Conservation (phyloP, 139 green algal genomes). For the Desmodesmus armatus region DNA sequence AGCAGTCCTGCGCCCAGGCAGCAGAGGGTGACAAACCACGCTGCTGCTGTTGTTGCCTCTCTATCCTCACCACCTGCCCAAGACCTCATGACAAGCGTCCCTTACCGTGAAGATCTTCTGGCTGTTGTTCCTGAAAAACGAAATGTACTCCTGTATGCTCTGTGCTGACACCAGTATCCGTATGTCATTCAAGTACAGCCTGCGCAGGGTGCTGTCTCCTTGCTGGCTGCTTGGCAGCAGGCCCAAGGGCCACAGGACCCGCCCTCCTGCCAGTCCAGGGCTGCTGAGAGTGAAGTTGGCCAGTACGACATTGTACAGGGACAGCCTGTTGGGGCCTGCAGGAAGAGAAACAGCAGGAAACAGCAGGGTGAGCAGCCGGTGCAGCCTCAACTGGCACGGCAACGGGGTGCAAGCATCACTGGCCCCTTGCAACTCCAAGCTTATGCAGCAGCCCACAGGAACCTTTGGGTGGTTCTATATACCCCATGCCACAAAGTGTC, state of each 20-base stretch:
- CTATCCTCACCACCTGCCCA: background rate
- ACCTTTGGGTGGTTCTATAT: too few relatives aligned
- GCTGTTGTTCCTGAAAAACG: background rate
- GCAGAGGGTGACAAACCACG: background rate
- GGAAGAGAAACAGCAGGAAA: background rate
- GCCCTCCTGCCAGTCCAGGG: background rate
- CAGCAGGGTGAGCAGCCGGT: background rate
- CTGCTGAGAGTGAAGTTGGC: slow-evolving; percentile 26
- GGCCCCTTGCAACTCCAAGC: too few relatives aligned
- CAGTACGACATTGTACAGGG: slow-evolving; percentile 10
- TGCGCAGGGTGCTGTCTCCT: background rate
- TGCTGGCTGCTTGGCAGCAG: background rate
- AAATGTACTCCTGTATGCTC: background rate
- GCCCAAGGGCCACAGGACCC: slow-evolving; percentile 22
- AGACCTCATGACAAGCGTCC: background rate
- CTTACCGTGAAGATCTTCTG: slow-evolving; percentile 13
- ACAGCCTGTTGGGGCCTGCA: slow-evolving; percentile 23
- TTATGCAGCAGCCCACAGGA: too few relatives aligned
- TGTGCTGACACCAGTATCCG: background rate
- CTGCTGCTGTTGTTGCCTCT: background rate
- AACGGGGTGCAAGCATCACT: background rate
- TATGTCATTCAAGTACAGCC: slow-evolving; percentile 8
- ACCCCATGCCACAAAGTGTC: too few relatives aligned
- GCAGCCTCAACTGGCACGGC: too few relatives aligned
- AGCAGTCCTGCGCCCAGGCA: background rate